Evolutionary conservation across 2,329 filamentous ascomycete genomes (phyloP).

Genomic region (Colletotrichum euphorbiae): DNA sequence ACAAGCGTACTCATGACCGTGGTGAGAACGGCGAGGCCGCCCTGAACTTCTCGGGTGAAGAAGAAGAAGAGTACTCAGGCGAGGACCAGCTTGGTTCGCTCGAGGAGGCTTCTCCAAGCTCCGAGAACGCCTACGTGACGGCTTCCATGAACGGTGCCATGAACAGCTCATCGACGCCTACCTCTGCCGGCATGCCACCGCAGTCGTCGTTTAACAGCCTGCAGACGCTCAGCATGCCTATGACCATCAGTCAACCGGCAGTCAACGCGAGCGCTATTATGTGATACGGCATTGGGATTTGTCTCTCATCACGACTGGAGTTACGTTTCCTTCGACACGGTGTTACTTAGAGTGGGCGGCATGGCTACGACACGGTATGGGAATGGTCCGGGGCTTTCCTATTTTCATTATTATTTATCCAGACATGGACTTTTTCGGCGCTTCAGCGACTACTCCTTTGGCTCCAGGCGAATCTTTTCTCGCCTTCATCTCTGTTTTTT

Average conservation of each 20-base stretch:
- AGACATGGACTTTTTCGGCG: constrained; percentile 35
- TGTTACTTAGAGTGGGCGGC: constrained; percentile 39
- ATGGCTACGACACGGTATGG: constrained; percentile 37
- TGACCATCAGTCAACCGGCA: constrained; percentile 70
- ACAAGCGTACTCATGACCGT: constrained; percentile 81
- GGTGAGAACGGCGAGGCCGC: constrained; percentile 69
- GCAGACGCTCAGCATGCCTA: constrained; percentile 72
- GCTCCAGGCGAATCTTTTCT: constrained; percentile 25
- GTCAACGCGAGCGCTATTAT: constrained; percentile 60
- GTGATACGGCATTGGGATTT: constrained; percentile 45
- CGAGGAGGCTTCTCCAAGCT: constrained; percentile 81
- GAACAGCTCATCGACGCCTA: constrained; percentile 46
- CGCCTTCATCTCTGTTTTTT: constrained; percentile 20
- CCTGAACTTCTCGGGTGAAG: constrained; percentile 80
- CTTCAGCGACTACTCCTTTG: constrained; percentile 32
- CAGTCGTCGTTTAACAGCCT: constrained; percentile 65
- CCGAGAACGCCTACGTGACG: constrained; percentile 72
- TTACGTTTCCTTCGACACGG: constrained; percentile 39
- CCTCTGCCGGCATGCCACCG: constrained; percentile 43
- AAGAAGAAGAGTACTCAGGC: constrained; percentile 84
- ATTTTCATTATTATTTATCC: constrained; percentile 33
- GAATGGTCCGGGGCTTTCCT: constrained; percentile 34
- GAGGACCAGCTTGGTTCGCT: constrained; percentile 86
- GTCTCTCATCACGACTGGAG: constrained; percentile 38
- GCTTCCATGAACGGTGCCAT: constrained; percentile 62